Evolutionary conservation across 805 yeast genomes (phyloP), one percentile per base, ranked within the genome.

Genomic region (Zygoascus flipseniorum): DNA sequence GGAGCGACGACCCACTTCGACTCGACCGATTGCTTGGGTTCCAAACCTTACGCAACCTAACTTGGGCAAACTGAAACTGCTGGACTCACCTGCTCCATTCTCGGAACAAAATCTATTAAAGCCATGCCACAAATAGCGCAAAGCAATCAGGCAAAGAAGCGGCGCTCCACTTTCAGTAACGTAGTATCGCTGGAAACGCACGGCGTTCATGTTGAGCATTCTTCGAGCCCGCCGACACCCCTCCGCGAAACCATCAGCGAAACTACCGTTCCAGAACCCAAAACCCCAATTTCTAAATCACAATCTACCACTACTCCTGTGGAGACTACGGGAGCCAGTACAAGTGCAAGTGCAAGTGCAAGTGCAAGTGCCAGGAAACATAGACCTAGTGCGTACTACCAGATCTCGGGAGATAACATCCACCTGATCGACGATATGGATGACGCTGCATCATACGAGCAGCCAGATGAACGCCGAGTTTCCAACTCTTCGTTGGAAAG

Each of bases 81-180:
- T 3, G 28, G 28, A 23, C 6, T 23, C 28, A 23, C 3, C 28
- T 3, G 28, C 28, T 23, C 28, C 3, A 4, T 23, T 23, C 6
- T 6, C 3, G 28, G 28, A 23, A 23, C 28, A 23, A 23, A 23
- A 6, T 23, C 3, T 6, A 23, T 23, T 6, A 23, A 23, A 23
- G 6, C 28, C 28, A 23, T 23, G 28, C 28, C 28, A 4, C 28
- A 23, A 44, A 44, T 44, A 32, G 35, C 47, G 14, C 19, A 20
- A 8, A 46, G 41, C 14, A 23, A 41, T 11, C 48, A 51, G 13
- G 47, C 50, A n/a, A 45, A 48, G 47, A 52, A 44, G 31, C 18
- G 61, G 43, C 39, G 61, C 26, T 51, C 59, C 26, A 58, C 61
- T 14, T 58, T 58, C 46, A 51, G 53, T 44, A 58, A 56, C 48